Conservation (phyloP, 108 stramenopile species). For the Nitzschia inconspicua region DNA sequence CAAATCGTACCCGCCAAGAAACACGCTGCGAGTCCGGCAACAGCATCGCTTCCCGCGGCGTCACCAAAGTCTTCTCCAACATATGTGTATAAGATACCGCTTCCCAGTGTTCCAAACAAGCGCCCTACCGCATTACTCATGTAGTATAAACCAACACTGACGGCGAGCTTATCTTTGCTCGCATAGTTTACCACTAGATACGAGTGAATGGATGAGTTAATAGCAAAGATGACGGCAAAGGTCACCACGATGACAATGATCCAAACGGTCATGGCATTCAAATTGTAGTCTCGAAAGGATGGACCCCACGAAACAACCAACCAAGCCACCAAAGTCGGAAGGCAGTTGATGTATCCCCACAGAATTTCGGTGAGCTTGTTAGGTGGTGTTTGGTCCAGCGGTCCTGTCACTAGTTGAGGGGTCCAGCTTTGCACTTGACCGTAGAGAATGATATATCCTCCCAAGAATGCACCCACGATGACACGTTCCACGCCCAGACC, state of each 20-base stretch:
- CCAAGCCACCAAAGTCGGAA: constrained; percentile 63
- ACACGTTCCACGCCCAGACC: constrained; percentile 67
- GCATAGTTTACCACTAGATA: constrained; percentile 95
- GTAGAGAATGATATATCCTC: constrained; percentile 93
- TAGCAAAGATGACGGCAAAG: constrained; percentile 91
- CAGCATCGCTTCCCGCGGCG: constrained; percentile 62
- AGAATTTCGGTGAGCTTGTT: constrained; percentile 86
- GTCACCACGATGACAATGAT: constrained; percentile 62
- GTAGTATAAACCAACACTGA: constrained; percentile 93
- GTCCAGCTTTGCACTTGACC: constrained; percentile 94
- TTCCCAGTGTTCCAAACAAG: constrained; percentile 86
- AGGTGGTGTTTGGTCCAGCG: constrained; percentile 75
- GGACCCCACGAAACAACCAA: constrained; percentile 51
- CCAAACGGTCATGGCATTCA: constrained; percentile 59
- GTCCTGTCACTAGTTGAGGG: constrained; percentile 87
- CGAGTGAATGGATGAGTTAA: constrained; percentile 92
- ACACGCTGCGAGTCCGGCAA: constrained; percentile 73
- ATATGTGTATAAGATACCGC: constrained; percentile 87
- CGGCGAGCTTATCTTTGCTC: constrained; percentile 84
- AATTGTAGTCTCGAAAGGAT: constrained; percentile 52
- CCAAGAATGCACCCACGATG: constrained; percentile 87
- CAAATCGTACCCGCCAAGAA: constrained; percentile 79
- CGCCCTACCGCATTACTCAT: constrained; percentile 94
- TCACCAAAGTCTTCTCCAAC: constrained; percentile 69
- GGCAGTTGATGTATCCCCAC: constrained; percentile 79